Base-by-base conservation (phyloP, 2,329 filamentous ascomycete species). In the Lachnellula cervina region DNA sequence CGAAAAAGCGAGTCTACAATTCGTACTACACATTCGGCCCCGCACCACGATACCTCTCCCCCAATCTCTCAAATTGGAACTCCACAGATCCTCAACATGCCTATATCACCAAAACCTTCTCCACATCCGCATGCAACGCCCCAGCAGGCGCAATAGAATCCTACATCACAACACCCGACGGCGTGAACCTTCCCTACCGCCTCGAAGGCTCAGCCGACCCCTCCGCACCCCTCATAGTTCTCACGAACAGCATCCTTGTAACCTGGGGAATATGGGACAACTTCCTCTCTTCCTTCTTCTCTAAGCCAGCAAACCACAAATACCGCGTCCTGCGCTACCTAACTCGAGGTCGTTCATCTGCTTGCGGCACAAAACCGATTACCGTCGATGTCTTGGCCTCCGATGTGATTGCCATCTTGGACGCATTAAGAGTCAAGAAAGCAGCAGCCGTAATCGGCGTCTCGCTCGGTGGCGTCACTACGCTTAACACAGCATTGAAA, bases 1-100 rank as follows among this genome's bases (percentile, higher is more conserved):
- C 81, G 64, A 76, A 72, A 11, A 77, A 83, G 45, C 78, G 87
- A 17, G 77, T 78, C 0, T 94, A 89, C 71, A 76, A 81, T 35
- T 81, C 92, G 59, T 89, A 89, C 70, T 92, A 94, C 70, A 84
- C 87, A 11, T 95, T 96, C 66, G 88, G 89, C 0, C 80, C 87
- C 0, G 88, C 82, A 0, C 84, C 88, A 0, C 80, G 88, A 23
- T 87, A 93, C 62, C 76, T 93, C 3, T 64, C 76, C 5, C 55
- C 65, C 4, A 62, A 0, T 25, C 55, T 66, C 32, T 57, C 63
- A 2, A 49, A 47, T 78, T 3, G 72, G 76, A 1, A 67, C 72
- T 1, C 9, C 74, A 73, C 46, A 86, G 87, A 1, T 72, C 76
- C 1, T 77, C 64, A 66, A 7, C 59, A 17, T 28, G 58, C 42